Base-by-base conservation (phyloP, 2,329 filamentous ascomycete genomes). In the Celoporthe dispersa region DNA sequence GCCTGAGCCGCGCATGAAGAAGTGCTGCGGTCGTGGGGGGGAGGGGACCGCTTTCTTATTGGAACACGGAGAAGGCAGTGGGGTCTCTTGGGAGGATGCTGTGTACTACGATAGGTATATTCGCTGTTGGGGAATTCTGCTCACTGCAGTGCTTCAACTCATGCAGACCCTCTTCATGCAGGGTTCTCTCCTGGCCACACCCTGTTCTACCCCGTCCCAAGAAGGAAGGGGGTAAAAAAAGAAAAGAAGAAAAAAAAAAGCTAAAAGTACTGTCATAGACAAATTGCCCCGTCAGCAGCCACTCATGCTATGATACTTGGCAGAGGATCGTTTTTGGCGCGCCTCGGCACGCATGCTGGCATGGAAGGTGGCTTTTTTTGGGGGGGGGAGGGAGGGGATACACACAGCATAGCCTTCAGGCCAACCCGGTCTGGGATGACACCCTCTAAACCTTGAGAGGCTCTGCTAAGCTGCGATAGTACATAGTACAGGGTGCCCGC, bases 1-100 rank as follows among this genome's bases (percentile, higher is more conserved):
- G 69, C 55, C 67, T 69, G 69, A 69, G 63, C 63, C 44, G 69
- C 67, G 63, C 66, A 67, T 69, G 59, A 60, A 62, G 9, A 12
- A 16, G 8, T 39, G 67, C 28, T 35, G 48, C 33, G 44, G 39
- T 11, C 41, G 53, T 35, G 53, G 53, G 28, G 55, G n/a, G 25
- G 25, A 19, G 44, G 44, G 2, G 12, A 41, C n/a, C 63, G 39
- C 11, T 55, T 25, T 37, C 39, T 66, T 28, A 25, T 14, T 33
- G 31, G 64, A n/a, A n/a, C 22, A 48, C 11, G 44, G 44, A 48
- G 64, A 55, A 55, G 51, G 14, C 31, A 35, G 64, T 57, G 64
- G n/a, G 64, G 64, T 9, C 63, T 19, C 41, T 16, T 64, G 51
- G 28, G 8, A 64, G 61, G 51, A 55, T 28, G 48, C 25, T 28